phyloP scores from a whole-genome alignment of 192 early-diverging fungal species.

The Coemansia sp. region DNA sequence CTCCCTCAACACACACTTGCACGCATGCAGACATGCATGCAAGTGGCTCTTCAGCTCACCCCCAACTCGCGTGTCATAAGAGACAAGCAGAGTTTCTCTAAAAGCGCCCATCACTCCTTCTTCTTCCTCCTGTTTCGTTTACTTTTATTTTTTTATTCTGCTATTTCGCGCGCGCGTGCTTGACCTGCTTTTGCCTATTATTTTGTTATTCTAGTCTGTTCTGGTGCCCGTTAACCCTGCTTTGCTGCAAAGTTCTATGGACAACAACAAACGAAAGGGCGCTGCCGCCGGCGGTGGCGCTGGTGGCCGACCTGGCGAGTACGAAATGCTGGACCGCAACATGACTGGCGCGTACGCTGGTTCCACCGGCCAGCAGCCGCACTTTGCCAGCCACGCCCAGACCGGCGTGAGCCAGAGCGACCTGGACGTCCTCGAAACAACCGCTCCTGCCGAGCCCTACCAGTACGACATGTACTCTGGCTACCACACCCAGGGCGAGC shows the following conservation, averaged over 20 bases:
- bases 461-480: constrained; percentile 34
- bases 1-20: background rate
- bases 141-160: background rate
- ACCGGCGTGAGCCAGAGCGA: constrained; percentile 44
- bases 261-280: constrained; percentile 27
- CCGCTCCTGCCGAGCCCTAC: constrained; percentile 23
- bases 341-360: constrained; percentile 22
- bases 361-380: constrained; percentile 19
- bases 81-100: background rate
- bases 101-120: background rate
- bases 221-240: background rate
- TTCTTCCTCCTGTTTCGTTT: background rate
- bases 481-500: constrained; percentile 15
- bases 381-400: constrained; percentile 11
- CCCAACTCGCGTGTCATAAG: background rate
- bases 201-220: background rate
- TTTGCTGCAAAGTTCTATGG: constrained; percentile 16
- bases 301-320: constrained; percentile 33
- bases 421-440: constrained; percentile 52
- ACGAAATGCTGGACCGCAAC: constrained; percentile 55
- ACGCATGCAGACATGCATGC: background rate
- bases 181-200: background rate
- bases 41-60: background rate
- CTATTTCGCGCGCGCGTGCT: background rate
- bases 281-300: background rate